A percentile compares a stretch with the other conserved stretches of the same genome.
Conservation (phyloP, 2,329 filamentous ascomycete genomes). For the Cercospora citrullina region DNA sequence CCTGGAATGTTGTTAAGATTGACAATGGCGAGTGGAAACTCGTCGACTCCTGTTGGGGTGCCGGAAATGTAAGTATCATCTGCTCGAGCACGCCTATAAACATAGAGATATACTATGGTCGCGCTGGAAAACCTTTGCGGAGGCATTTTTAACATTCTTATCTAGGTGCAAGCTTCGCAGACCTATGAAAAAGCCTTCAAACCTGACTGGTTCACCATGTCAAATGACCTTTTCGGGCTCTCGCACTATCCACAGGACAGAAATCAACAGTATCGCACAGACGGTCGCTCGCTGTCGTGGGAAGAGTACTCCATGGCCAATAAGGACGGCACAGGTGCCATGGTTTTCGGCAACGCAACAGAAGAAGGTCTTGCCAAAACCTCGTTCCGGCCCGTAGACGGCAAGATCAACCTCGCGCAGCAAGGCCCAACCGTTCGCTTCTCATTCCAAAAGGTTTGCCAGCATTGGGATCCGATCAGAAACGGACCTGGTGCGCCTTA, state of each 20-base stretch:
- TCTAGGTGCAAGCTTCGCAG: slow-evolving; percentile 34
- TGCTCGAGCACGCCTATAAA: background rate
- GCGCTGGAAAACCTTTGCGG: background rate
- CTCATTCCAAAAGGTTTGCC: slow-evolving; percentile 75
- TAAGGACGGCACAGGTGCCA: slow-evolving; percentile 46
- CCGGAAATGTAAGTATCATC: slow-evolving; percentile 63
- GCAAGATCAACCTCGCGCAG: slow-evolving; percentile 62
- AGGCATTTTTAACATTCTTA: background rate
- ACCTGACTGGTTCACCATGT: slow-evolving; percentile 59
- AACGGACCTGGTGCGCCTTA: slow-evolving; percentile 66
- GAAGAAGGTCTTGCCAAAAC: slow-evolving; percentile 55
- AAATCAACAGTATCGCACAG: slow-evolving; percentile 70
- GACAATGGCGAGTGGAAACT: slow-evolving; percentile 89
- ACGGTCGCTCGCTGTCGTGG: slow-evolving; percentile 70
- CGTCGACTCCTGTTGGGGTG: slow-evolving; percentile 90
- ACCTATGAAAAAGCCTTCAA: slow-evolving; percentile 69
- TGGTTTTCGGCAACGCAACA: slow-evolving; percentile 50
- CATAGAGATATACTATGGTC: no score
- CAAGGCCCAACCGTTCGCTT: slow-evolving; percentile 59
- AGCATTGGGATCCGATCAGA: slow-evolving; percentile 76
- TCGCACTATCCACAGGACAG: slow-evolving; percentile 74
- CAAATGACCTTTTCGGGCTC: slow-evolving; percentile 78
- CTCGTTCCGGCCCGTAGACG: slow-evolving; percentile 62
- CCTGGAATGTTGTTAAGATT: slow-evolving; percentile 87
- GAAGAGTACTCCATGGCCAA: slow-evolving; percentile 76